A percentile compares a stretch with the other conserved stretches of the same genome.
These are phyloP conservation scores for Acrodontium crateriforme DNA, from an alignment of 2,329 filamentous ascomycete species.

Conservation along the genomic window DNA sequence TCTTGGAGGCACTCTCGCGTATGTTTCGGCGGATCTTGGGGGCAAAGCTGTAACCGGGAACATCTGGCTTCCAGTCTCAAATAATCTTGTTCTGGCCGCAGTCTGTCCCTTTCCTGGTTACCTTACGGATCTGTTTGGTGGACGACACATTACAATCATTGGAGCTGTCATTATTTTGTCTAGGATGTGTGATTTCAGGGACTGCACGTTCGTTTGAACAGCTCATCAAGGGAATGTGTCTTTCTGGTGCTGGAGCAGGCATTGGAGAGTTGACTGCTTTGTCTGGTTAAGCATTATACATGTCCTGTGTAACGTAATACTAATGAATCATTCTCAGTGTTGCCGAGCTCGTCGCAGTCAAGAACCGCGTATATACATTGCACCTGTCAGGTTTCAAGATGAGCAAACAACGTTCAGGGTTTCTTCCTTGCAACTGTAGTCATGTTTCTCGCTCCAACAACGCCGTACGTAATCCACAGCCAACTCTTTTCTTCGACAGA, in stretches of 20 bases:
- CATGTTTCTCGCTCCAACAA: conserved; percentile 40
- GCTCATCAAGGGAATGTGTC: conserved; percentile 38
- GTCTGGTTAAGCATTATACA: conserved; percentile 34
- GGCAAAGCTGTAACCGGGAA: too few relatives aligned
- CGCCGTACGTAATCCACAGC: conserved; percentile 46
- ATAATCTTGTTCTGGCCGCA: conserved; percentile 41
- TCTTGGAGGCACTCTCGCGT: background rate
- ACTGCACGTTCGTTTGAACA: conserved; percentile 39
- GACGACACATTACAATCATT: conserved; percentile 43
- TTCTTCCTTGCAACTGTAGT: conserved; percentile 13
- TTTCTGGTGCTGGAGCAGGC: conserved; percentile 51
- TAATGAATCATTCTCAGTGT: conserved; percentile 4
- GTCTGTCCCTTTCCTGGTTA: conserved; percentile 52
- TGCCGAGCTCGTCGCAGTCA: conserved; percentile 15
- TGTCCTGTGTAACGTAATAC: background rate
- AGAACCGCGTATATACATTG: too few relatives aligned
- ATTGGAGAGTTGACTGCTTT: conserved; percentile 55
- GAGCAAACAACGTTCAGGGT: too few relatives aligned
- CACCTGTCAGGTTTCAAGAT: too few relatives aligned
- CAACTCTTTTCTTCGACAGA: conserved; percentile 40
- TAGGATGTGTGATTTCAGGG: conserved; percentile 46
- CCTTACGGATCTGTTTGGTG: conserved; percentile 48
- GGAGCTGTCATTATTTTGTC: conserved; percentile 39
- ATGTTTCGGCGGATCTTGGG: conserved; percentile 1
- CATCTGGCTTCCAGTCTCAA: conserved; percentile 24